Conservation (phyloP, 2,329 filamentous ascomycete genomes). For the Didymellaceae sp. region DNA sequence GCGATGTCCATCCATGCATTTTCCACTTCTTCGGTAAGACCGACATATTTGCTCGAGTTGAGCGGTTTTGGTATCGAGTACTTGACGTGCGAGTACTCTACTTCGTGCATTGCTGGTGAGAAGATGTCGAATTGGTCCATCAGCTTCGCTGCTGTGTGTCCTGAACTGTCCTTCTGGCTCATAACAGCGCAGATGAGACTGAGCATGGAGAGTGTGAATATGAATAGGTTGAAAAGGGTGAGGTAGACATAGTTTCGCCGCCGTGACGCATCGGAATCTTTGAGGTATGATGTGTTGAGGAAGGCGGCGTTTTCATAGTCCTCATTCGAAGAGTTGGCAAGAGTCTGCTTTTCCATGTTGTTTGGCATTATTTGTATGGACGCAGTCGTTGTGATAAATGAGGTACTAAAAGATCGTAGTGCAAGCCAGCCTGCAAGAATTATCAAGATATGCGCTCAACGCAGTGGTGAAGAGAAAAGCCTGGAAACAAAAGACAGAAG, state of each 20-base stretch:
- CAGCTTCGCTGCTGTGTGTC: constrained; percentile 34
- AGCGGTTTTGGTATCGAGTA: constrained; percentile 38
- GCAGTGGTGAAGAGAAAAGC: constrained; percentile 8
- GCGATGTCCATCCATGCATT: constrained; percentile 64
- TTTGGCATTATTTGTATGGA: not conserved
- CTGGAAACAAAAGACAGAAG: constrained; percentile 1
- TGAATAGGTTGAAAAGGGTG: constrained; percentile 42
- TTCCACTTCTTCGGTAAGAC: constrained; percentile 63
- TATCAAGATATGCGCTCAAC: constrained; percentile 21
- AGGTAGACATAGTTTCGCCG: constrained; percentile 38
- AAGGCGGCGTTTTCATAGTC: constrained; percentile 41
- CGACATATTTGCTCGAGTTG: constrained; percentile 56
- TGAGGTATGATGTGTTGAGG: constrained; percentile 32
- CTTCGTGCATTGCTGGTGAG: constrained; percentile 41
- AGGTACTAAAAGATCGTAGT: not conserved
- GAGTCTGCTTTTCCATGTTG: constrained; percentile 39
- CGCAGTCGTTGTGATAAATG: not conserved
- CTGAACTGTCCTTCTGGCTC: constrained; percentile 36
- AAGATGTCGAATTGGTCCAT: constrained; percentile 43
- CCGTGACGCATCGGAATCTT: constrained; percentile 28
- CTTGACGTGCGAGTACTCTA: constrained; percentile 36
- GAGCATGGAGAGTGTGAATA: constrained; percentile 41
- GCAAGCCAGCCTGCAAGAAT: constrained; percentile 31
- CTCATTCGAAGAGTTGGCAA: constrained; percentile 24
- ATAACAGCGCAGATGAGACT: constrained; percentile 41